Percentiles rank a stretch among this genome's conserved stretches.
phyloP scores from a whole-genome alignment of 176 grass and related monocot species.

The Eremochloa ophiuroides region DNA sequence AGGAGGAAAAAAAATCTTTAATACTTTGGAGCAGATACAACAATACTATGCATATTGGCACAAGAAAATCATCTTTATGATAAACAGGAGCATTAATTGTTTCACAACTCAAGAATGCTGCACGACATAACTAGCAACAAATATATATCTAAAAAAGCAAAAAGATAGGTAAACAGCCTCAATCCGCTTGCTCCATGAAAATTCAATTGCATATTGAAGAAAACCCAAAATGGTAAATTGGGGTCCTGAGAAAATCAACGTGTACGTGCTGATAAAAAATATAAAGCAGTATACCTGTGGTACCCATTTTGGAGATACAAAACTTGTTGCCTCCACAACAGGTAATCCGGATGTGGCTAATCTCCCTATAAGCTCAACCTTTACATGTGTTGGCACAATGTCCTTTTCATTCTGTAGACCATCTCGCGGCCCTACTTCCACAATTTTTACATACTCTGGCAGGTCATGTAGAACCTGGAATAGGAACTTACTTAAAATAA shows the following conservation, averaged over 20 bases:
- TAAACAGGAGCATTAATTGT: background rate
- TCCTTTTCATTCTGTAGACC: constrained; percentile 86
- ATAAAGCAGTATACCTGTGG: constrained; percentile 57
- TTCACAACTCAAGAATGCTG: background rate
- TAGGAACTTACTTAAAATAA: background rate
- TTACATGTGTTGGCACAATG: constrained; percentile 65
- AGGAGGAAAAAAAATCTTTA: background rate
- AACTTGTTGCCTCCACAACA: constrained; percentile 90
- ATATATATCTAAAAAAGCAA: background rate
- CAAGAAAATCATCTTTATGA: background rate
- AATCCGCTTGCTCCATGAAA: background rate
- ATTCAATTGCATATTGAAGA: background rate
- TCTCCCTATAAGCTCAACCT: constrained; percentile 73
- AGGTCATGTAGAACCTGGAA: constrained; percentile 55
- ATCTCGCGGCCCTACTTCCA: constrained; percentile 92
- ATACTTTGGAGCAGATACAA: background rate
- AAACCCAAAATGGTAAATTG: background rate
- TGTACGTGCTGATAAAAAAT: background rate
- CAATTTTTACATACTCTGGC: constrained; percentile 73
- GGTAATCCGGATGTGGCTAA: constrained; percentile 67
- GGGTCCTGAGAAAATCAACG: background rate
- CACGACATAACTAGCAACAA: background rate
- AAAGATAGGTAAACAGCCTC: background rate
- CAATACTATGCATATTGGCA: background rate
- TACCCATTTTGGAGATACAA: constrained; percentile 95